Percentiles rank a stretch among this genome's conserved stretches.
These are phyloP conservation scores for Erythrophleum ivorense DNA, from an alignment of 331 rosid genomes.

Conservation along the genomic window DNA sequence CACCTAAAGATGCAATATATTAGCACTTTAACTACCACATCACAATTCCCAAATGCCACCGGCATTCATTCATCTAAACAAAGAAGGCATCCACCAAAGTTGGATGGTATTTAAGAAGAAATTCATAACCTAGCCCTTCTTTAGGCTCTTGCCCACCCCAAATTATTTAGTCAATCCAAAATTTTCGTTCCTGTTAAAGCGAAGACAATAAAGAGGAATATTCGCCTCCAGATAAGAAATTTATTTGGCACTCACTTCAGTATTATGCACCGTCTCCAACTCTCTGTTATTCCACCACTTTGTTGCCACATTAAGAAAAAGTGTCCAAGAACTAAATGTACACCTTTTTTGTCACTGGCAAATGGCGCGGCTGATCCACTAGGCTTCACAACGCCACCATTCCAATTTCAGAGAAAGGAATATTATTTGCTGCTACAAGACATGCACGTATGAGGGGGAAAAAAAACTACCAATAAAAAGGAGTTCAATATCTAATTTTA, in stretches of 20 bases:
- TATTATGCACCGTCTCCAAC: background rate
- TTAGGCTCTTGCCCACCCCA: background rate
- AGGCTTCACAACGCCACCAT: background rate
- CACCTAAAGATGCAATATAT: background rate
- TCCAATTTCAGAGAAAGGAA: background rate
- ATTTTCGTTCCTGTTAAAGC: background rate
- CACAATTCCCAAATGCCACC: conserved; percentile 1
- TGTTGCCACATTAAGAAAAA: background rate
- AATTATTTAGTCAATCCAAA: background rate
- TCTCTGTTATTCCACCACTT: background rate
- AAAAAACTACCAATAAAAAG: background rate
- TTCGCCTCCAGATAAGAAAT: background rate
- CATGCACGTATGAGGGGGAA: background rate
- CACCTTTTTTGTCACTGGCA: background rate
- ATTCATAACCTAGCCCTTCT: background rate
- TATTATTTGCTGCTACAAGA: background rate
- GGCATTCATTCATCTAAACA: background rate
- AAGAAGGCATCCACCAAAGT: background rate
- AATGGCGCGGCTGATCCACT: background rate
- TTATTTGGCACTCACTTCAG: background rate
- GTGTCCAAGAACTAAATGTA: background rate
- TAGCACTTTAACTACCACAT: background rate
- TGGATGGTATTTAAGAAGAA: background rate
- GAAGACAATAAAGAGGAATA: background rate
- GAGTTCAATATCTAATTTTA: background rate